Percentiles rank a stretch among this genome's conserved stretches.
These are phyloP conservation scores for Diaporthe helianthi DNA, from an alignment of 2,329 filamentous ascomycete genomes.

Conservation along the genomic window DNA sequence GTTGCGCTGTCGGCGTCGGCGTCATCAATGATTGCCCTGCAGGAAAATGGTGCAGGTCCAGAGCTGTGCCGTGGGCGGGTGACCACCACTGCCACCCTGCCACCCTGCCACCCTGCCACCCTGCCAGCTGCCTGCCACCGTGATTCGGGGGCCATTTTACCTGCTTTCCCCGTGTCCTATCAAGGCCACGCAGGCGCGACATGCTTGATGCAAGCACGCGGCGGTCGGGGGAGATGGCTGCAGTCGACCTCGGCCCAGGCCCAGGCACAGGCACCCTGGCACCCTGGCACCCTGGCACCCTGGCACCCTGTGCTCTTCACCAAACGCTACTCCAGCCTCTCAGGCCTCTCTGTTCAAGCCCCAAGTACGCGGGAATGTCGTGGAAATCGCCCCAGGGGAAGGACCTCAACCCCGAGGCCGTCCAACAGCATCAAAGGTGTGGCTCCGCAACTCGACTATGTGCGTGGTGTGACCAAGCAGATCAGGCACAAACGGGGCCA, in stretches of 20 bases:
- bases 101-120: too few relatives aligned
- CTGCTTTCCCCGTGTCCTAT: constrained; percentile 12
- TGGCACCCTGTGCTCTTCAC: not conserved
- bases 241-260: not conserved
- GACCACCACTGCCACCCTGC: too few relatives aligned
- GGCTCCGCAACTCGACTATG: not conserved
- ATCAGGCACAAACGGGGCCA: constrained; percentile 26
- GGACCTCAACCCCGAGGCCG: not conserved
- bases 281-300: too few relatives aligned
- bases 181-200: not conserved
- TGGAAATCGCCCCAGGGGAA: not conserved
- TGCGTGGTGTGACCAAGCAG: not conserved
- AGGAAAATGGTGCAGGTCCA: too few relatives aligned
- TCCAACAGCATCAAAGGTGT: not conserved
- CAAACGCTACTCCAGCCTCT: not conserved
- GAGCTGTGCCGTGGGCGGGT: constrained; percentile 13
- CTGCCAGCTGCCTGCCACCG: too few relatives aligned
- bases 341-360: too few relatives aligned
- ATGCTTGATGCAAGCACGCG: constrained; percentile 16
- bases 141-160: constrained; percentile 6
- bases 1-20: not conserved
- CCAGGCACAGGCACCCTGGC: not conserved
- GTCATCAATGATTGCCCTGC: constrained; percentile 17
- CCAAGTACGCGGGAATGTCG: too few relatives aligned
- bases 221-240: not conserved